These are phyloP conservation scores for Metschnikowia henanensis DNA, from an alignment of 805 yeast genomes.

Conservation along the genomic window DNA sequence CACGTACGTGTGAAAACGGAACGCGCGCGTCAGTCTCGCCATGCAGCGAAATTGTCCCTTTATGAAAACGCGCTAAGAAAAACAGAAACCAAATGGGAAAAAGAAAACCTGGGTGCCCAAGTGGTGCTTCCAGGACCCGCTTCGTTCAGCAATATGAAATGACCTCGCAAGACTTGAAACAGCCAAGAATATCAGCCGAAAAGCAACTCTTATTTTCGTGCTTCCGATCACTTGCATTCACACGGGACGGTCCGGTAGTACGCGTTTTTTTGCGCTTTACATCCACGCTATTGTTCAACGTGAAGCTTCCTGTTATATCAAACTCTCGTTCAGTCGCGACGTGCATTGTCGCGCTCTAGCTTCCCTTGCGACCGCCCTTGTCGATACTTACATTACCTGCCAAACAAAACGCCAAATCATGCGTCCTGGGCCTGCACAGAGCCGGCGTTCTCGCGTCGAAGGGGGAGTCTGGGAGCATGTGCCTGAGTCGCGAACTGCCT, in stretches of 20 bases:
- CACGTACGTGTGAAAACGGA: not conserved
- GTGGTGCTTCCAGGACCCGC: no score
- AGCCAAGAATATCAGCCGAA: no score
- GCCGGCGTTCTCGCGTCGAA: constrained; percentile 5
- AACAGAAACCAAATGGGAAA: no score
- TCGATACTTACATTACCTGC: no score
- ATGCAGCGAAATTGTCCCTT: not conserved
- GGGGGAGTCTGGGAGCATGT: constrained; percentile 10
- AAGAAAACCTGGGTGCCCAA: not conserved
- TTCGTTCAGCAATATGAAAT: no score
- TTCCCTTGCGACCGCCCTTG: no score
- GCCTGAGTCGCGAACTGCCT: constrained; percentile 10
- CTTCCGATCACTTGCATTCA: no score
- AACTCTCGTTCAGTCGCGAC: not conserved
- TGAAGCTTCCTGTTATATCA: not conserved
- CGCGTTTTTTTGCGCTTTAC: not conserved
- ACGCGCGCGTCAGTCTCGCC: not conserved
- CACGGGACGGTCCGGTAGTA: not conserved
- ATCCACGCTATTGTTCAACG: not conserved
- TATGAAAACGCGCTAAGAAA: not conserved
- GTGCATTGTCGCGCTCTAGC: not conserved
- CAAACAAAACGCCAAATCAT: not conserved
- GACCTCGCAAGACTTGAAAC: no score
- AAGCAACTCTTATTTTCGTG: no score
- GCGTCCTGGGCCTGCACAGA: constrained; percentile 3